Conservation (phyloP, 2,329 filamentous ascomycete species). For the Hymenoscyphus fructigenus region DNA sequence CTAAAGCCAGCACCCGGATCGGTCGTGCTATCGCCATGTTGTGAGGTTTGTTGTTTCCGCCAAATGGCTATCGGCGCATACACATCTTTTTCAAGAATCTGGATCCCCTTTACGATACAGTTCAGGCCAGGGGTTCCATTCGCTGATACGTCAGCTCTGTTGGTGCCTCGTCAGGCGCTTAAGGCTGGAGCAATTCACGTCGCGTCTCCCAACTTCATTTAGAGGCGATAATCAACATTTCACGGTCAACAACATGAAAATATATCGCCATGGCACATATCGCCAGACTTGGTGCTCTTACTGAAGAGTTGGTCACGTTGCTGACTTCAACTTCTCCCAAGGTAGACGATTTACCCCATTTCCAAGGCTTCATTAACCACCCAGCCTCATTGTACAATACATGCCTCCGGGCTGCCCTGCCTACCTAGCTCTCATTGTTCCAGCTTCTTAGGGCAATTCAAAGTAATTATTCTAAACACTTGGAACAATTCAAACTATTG, state of each 20-base stretch:
- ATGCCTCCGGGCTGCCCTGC: too few relatives aligned
- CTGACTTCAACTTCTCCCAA: conserved; percentile 56
- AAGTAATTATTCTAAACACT: too few relatives aligned
- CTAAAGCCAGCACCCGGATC: conserved; percentile 73
- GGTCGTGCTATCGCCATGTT: conserved; percentile 84
- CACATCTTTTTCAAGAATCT: conserved; percentile 15
- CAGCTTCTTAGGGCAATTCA: too few relatives aligned
- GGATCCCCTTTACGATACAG: conserved; percentile 17
- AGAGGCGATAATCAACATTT: background rate
- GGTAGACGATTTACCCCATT: conserved; percentile 41
- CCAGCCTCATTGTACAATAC: too few relatives aligned
- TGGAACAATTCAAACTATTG: too few relatives aligned
- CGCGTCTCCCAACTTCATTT: conserved; percentile 2
- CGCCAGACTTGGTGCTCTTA: conserved; percentile 61
- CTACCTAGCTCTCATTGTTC: too few relatives aligned
- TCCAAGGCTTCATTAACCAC: background rate
- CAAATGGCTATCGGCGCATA: conserved; percentile 13
- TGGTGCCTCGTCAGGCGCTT: too few relatives aligned
- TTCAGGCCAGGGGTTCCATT: background rate
- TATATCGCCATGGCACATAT: conserved; percentile 65
- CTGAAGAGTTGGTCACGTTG: conserved; percentile 68
- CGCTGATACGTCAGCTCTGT: conserved; percentile 12
- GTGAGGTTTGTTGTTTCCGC: conserved; percentile 19
- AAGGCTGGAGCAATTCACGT: background rate
- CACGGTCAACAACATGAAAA: background rate